Evolutionary conservation across 495 filamentous ascomycete genomes (phyloP).

Genomic region (Podospora bellae-mahoneyi): DNA sequence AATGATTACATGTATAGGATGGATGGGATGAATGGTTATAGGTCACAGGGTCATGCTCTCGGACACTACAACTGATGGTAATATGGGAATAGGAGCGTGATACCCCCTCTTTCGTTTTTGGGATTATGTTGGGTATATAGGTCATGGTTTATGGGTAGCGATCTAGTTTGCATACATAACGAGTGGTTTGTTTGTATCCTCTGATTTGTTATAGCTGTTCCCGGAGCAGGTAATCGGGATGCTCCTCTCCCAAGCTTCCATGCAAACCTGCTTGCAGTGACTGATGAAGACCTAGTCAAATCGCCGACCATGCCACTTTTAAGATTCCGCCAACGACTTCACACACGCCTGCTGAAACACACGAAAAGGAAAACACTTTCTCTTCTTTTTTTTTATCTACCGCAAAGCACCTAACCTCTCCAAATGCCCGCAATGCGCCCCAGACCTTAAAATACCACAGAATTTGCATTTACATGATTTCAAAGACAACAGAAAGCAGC

Average conservation of each 20-base stretch:
- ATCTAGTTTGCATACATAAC: neutral
- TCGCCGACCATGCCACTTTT: too few relatives aligned
- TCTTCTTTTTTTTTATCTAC: neutral
- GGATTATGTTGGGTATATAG: neutral
- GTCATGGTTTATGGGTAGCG: neutral
- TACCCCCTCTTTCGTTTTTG: neutral
- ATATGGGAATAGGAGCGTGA: neutral
- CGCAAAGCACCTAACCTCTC: neutral
- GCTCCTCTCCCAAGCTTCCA: too few relatives aligned
- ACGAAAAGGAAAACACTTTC: neutral
- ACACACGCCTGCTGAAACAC: too few relatives aligned
- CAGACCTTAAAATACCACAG: neutral
- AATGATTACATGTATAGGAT: neutral
- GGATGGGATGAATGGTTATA: neutral
- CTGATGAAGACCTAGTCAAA: too few relatives aligned
- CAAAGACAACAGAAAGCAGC: neutral
- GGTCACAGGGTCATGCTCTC: neutral
- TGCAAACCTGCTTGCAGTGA: too few relatives aligned
- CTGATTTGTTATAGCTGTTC: neutral
- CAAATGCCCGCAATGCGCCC: neutral
- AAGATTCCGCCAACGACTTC: too few relatives aligned
- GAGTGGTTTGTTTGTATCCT: neutral
- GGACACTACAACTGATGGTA: neutral
- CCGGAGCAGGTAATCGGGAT: too few relatives aligned
- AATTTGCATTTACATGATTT: neutral